Percentiles rank a stretch among this genome's conserved stretches.
Evolutionary conservation across 2,329 filamentous ascomycete genomes (phyloP).

Genomic region (Chaetomiaceae sp.): DNA sequence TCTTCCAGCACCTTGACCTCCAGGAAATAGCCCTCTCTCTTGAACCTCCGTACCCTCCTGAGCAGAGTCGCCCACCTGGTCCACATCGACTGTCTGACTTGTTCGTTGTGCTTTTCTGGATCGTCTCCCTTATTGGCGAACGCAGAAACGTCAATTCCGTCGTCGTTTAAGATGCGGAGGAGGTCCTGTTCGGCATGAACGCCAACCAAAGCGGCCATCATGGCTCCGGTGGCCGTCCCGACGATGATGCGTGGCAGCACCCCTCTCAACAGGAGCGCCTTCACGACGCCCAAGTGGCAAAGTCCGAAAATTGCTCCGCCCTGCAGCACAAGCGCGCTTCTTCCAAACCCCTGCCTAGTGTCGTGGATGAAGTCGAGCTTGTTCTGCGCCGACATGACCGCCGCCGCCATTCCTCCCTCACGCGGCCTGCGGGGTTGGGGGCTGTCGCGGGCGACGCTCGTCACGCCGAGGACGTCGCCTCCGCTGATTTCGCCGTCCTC

Average conservation of each 20-base stretch:
- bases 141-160: slow-evolving; percentile 74
- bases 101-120: slow-evolving; percentile 26
- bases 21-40: slow-evolving; percentile 72
- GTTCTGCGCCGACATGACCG: slow-evolving; percentile 24
- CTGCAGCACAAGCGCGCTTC: slow-evolving; percentile 79
- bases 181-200: slow-evolving; percentile 84
- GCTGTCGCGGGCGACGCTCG: neutral
- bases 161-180: slow-evolving; percentile 66
- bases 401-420: slow-evolving; percentile 3
- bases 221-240: slow-evolving; percentile 80
- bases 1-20: slow-evolving; percentile 77
- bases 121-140: slow-evolving; percentile 46
- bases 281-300: slow-evolving; percentile 85
- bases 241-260: slow-evolving; percentile 85
- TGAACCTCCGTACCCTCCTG: slow-evolving; percentile 62
- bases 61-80: slow-evolving; percentile 53
- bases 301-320: slow-evolving; percentile 88
- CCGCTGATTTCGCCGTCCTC: slow-evolving; percentile 8
- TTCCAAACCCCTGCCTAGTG: slow-evolving; percentile 79
- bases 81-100: slow-evolving; percentile 31
- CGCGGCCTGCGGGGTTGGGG: neutral
- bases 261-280: slow-evolving; percentile 73
- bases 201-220: slow-evolving; percentile 82
- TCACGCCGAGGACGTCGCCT: neutral
- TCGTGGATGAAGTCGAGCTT: slow-evolving; percentile 85